A percentile compares a stretch with the other conserved stretches of the same genome.
Conservation (phyloP, 495 filamentous ascomycete genomes). For the Lophium mytilinum region DNA sequence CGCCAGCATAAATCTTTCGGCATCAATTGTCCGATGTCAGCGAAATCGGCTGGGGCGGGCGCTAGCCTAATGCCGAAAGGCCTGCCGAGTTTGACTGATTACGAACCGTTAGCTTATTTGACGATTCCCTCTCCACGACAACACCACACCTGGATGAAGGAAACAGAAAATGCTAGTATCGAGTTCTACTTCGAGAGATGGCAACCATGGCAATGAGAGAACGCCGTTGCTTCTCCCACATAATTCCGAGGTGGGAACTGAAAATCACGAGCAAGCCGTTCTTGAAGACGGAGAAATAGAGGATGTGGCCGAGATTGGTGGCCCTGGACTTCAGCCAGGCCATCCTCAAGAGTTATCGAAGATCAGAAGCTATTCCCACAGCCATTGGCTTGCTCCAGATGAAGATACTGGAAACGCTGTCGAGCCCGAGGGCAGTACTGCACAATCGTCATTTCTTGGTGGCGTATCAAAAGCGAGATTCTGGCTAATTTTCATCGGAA, state of each 20-base stretch:
- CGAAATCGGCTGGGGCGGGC: too few relatives aligned
- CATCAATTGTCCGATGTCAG: too few relatives aligned
- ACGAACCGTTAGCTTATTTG: too few relatives aligned
- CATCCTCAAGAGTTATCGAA: constrained; percentile 1
- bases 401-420: constrained; percentile 8
- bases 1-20: neutral
- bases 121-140: too few relatives aligned
- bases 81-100: too few relatives aligned
- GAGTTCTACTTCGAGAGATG: neutral
- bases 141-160: too few relatives aligned
- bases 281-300: constrained; percentile 7
- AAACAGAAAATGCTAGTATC: neutral
- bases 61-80: too few relatives aligned
- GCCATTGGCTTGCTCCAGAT: constrained; percentile 20
- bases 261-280: constrained; percentile 3
- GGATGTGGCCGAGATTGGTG: neutral
- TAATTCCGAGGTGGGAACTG: neutral
- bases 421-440: neutral
- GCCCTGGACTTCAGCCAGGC: constrained; percentile 3
- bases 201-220: constrained; percentile 7
- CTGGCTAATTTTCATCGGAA: constrained; percentile 46
- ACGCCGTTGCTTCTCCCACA: constrained; percentile 13
- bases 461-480: constrained; percentile 33
- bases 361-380: constrained; percentile 12
- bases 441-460: constrained; percentile 7